A percentile compares a stretch with the other conserved stretches of the same genome.
Evolutionary conservation across 306 rosid species (phyloP).

Genomic region (Cucumis hystrix): DNA sequence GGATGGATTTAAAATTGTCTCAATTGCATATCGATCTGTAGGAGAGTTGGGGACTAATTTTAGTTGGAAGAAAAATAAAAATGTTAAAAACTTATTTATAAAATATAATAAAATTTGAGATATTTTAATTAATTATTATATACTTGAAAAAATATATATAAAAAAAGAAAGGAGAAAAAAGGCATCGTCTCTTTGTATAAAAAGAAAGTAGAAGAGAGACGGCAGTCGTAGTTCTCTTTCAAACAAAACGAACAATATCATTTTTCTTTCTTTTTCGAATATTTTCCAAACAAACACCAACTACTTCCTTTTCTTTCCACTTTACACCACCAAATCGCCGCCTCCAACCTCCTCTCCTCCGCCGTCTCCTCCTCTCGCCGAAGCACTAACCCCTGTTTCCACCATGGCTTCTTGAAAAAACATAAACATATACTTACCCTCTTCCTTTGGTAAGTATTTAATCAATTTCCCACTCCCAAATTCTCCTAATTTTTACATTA

Average conservation of each 20-base stretch:
- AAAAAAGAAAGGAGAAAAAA: too few species aligned
- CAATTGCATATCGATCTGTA: too few species aligned
- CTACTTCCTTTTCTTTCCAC: not conserved
- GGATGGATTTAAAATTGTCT: too few species aligned
- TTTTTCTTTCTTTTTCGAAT: too few species aligned
- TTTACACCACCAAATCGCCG: not conserved
- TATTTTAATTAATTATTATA: too few species aligned
- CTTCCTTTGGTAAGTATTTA: not conserved
- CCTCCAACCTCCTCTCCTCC: not conserved
- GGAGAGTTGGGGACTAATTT: too few species aligned
- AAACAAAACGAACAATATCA: too few species aligned
- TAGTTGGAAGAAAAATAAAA: too few species aligned
- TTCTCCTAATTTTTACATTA: not conserved
- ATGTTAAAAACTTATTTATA: too few species aligned
- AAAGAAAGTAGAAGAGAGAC: not conserved
- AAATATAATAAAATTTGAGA: too few species aligned
- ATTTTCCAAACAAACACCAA: not conserved
- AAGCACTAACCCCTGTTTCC: not conserved
- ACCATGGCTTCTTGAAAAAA: not conserved
- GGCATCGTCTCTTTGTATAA: not conserved
- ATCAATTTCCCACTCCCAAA: not conserved
- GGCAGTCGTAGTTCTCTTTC: not conserved
- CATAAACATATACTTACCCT: not conserved
- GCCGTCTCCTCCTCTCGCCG: not conserved
- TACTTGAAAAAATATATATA: too few species aligned